These are phyloP conservation scores for Citrus cavaleriei DNA, from an alignment of 345 rosid genomes.

Conservation along the genomic window DNA sequence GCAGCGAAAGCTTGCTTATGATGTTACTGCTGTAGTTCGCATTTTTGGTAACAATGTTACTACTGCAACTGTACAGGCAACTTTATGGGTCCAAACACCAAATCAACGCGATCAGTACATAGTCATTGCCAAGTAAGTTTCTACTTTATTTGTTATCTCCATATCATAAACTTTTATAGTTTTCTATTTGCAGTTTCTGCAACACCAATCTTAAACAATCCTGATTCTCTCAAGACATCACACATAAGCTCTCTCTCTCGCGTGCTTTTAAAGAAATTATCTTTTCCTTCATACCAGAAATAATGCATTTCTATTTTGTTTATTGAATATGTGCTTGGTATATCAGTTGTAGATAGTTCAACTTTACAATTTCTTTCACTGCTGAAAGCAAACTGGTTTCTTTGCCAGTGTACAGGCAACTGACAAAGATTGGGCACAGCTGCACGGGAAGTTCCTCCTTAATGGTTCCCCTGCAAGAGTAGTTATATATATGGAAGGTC, in stretches of 20 bases:
- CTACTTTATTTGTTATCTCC: not conserved
- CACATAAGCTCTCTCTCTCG: not conserved
- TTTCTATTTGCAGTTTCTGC: not conserved
- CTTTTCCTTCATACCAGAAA: not conserved
- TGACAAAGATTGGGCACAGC: slow-evolving; percentile 67
- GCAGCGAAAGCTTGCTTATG: slow-evolving; percentile 72
- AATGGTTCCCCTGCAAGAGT: slow-evolving; percentile 75
- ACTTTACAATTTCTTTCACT: not conserved
- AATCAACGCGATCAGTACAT: slow-evolving; percentile 75
- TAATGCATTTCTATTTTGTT: not conserved
- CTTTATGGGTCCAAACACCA: slow-evolving; percentile 71
- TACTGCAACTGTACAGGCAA: slow-evolving; percentile 55
- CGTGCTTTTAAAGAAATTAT: too few species aligned
- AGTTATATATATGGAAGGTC: slow-evolving; percentile 86
- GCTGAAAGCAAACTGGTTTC: slow-evolving; percentile 8
- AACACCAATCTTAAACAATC: not conserved
- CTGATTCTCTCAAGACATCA: not conserved
- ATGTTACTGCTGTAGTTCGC: slow-evolving; percentile 63
- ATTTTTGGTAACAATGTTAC: slow-evolving; percentile 61
- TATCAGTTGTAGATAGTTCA: not conserved
- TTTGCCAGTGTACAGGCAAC: slow-evolving; percentile 65
- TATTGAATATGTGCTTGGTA: not conserved
- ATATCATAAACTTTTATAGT: not conserved
- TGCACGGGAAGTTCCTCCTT: slow-evolving; percentile 84
- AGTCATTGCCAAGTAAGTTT: slow-evolving; percentile 72